Percentiles rank a stretch among this genome's conserved stretches.
Evolutionary conservation across 345 rosid genomes (phyloP).

Genomic region (Reutealis trisperma): DNA sequence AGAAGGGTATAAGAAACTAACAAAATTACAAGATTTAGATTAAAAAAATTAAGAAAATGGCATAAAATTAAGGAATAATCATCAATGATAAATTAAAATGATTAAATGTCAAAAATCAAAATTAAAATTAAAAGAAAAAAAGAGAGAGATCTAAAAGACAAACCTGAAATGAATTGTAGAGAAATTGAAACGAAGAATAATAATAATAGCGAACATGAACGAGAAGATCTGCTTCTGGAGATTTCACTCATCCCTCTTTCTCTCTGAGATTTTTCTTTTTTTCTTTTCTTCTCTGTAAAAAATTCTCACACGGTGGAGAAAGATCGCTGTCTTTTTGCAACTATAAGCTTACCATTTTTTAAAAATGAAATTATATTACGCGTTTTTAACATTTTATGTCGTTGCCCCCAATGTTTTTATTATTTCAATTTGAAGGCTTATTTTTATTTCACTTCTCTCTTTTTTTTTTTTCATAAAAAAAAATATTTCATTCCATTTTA

Average conservation of each 20-base stretch:
- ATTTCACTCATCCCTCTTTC: conserved; percentile 33
- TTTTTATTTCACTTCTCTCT: background rate
- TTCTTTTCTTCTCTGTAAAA: background rate
- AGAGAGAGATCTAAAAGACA: conserved; percentile 37
- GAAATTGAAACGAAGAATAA: conserved; percentile 44
- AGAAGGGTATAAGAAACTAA: background rate
- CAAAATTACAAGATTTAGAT: background rate
- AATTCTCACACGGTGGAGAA: background rate
- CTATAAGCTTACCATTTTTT: background rate
- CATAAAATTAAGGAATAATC: background rate
- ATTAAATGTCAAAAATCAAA: background rate
- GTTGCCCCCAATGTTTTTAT: conserved; percentile 14
- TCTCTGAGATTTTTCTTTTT: background rate
- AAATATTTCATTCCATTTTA: no score
- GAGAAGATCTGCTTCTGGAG: conserved; percentile 36
- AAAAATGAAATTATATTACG: background rate
- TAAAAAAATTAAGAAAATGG: background rate
- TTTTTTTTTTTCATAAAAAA: background rate
- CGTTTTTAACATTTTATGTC: background rate
- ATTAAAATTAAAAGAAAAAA: background rate
- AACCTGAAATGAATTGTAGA: conserved; percentile 61
- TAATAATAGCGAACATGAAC: conserved; percentile 26
- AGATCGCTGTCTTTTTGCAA: background rate
- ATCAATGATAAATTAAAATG: background rate
- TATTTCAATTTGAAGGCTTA: background rate